These are phyloP conservation scores for Monosporozyma aerobia DNA, from an alignment of 805 yeast species.

Conservation along the genomic window DNA sequence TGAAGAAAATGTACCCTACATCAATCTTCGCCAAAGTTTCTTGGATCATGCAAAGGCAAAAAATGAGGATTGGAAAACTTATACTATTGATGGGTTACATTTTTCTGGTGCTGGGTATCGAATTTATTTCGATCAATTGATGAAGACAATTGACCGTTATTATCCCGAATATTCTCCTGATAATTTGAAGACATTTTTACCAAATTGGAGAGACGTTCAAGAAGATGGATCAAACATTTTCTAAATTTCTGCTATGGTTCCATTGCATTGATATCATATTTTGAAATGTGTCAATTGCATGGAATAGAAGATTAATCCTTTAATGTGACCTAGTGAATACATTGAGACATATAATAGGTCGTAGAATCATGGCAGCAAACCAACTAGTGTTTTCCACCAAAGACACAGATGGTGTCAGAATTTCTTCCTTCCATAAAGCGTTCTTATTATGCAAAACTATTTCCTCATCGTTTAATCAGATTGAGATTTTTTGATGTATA, in stretches of 20 bases:
- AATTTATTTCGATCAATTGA: slow-evolving; percentile 38
- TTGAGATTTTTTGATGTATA: too few relatives aligned
- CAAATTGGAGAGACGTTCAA: slow-evolving; percentile 34
- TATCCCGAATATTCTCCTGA: slow-evolving; percentile 45
- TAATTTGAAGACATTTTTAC: slow-evolving; percentile 30
- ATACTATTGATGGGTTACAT: slow-evolving; percentile 52
- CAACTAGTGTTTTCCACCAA: too few relatives aligned
- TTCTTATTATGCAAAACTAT: too few relatives aligned
- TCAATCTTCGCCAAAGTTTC: slow-evolving; percentile 45
- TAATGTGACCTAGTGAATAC: too few relatives aligned
- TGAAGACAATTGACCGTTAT: slow-evolving; percentile 29
- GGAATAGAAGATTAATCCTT: too few relatives aligned
- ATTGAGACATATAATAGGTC: too few relatives aligned
- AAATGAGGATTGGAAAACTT: slow-evolving; percentile 33
- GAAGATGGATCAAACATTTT: slow-evolving; percentile 18
- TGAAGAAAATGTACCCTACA: slow-evolving; percentile 42
- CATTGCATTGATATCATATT: background rate
- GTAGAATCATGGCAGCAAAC: too few relatives aligned
- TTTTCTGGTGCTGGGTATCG: slow-evolving; percentile 46
- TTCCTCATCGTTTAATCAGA: too few relatives aligned
- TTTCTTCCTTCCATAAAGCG: too few relatives aligned
- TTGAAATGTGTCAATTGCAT: too few relatives aligned
- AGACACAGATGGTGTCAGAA: too few relatives aligned
- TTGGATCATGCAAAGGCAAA: slow-evolving; percentile 32
- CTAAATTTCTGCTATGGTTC: background rate